Percentiles rank a stretch among this genome's conserved stretches.
Evolutionary conservation across 106 monocot species (phyloP).

Genomic region (Iris macrosiphon): DNA sequence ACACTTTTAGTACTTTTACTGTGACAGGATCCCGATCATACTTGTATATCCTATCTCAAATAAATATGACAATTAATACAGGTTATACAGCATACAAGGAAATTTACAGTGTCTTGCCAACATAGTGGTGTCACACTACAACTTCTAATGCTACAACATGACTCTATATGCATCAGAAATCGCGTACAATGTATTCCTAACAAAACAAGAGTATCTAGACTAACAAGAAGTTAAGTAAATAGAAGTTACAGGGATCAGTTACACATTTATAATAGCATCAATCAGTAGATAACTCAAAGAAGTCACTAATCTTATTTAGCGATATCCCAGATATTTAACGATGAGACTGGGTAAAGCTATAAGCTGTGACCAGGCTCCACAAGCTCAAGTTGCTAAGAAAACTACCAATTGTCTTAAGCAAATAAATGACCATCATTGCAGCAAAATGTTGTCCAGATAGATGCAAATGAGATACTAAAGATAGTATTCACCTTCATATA

Average conservation of each 20-base stretch:
- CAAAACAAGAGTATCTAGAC: neutral
- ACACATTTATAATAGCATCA: constrained; percentile 11
- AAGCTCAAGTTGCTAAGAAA: constrained; percentile 15
- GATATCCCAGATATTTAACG: constrained; percentile 3
- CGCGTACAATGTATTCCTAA: neutral
- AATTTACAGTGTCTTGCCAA: constrained; percentile 2
- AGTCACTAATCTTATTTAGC: constrained; percentile 12
- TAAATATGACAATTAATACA: neutral
- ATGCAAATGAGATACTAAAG: constrained; percentile 11
- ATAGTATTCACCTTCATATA: constrained; percentile 4
- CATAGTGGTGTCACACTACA: neutral
- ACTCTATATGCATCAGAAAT: neutral
- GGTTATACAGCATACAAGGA: neutral
- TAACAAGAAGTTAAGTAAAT: constrained; percentile 2
- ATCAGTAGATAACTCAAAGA: neutral
- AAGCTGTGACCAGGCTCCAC: constrained; percentile 3
- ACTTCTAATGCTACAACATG: neutral
- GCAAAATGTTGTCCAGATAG: constrained; percentile 15
- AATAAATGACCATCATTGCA: too few relatives aligned
- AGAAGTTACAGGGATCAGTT: constrained; percentile 16
- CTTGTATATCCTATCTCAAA: neutral
- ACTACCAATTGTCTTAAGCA: constrained; percentile 17
- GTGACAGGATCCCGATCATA: neutral
- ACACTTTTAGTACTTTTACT: too few relatives aligned
- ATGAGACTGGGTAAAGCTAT: constrained; percentile 2